Conservation (phyloP, 225 moss, liverwort and hornwort species). For the Bryoerythrophyllum caledonicum region DNA sequence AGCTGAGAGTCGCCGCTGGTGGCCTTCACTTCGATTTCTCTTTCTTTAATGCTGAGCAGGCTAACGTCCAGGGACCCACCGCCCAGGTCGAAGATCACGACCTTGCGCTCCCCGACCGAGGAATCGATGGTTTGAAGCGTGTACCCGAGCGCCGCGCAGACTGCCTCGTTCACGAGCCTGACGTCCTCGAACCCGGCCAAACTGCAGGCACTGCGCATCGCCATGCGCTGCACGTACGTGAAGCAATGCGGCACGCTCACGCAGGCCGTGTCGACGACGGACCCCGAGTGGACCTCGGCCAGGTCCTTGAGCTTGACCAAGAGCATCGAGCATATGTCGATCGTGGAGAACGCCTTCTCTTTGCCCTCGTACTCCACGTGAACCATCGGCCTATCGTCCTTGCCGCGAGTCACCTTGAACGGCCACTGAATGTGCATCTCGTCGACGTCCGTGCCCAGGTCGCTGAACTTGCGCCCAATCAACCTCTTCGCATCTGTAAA, state of each 20-base stretch:
- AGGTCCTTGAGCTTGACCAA: slow-evolving; percentile 35
- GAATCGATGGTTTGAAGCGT: slow-evolving; percentile 18
- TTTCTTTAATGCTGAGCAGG: slow-evolving; percentile 25
- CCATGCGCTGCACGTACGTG: slow-evolving; percentile 39
- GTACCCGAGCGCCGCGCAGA: slow-evolving; percentile 37
- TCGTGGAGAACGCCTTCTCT: slow-evolving; percentile 33
- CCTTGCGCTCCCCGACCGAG: slow-evolving; percentile 18
- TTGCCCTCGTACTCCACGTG: slow-evolving; percentile 40
- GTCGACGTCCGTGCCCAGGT: slow-evolving; percentile 32
- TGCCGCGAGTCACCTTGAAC: slow-evolving; percentile 32
- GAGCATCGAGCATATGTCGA: slow-evolving; percentile 26
- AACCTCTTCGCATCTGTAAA: slow-evolving; percentile 42
- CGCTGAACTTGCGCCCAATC: slow-evolving; percentile 39
- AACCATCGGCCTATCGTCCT: slow-evolving; percentile 28
- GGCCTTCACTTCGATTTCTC: slow-evolving; percentile 30
- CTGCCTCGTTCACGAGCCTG: slow-evolving; percentile 36
- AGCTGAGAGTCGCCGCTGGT: slow-evolving; percentile 38
- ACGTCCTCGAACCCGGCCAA: slow-evolving; percentile 45
- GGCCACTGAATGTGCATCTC: slow-evolving; percentile 37
- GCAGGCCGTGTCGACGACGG: slow-evolving; percentile 30
- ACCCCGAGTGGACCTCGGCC: slow-evolving; percentile 32
- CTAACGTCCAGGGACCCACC: slow-evolving; percentile 41
- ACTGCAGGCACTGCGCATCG: slow-evolving; percentile 40
- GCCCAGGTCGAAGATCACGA: slow-evolving; percentile 44
- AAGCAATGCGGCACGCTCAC: slow-evolving; percentile 43